Percentiles rank a stretch among this genome's conserved stretches.
Evolutionary conservation across 306 rosid genomes (phyloP).

Genomic region (Crotalaria pallida): DNA sequence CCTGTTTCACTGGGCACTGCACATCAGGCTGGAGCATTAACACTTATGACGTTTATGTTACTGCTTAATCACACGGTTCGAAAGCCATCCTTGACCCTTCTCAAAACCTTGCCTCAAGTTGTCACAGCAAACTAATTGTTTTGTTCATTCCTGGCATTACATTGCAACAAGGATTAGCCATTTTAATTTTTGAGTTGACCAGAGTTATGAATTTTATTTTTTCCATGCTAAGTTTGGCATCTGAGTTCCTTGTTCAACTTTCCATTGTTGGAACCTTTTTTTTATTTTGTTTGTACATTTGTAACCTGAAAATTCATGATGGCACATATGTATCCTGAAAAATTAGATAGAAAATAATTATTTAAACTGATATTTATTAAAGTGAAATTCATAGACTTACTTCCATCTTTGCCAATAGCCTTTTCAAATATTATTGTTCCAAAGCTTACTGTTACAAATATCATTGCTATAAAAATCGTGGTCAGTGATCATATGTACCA

Average conservation of each 20-base stretch:
- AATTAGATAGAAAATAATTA: background rate
- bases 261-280: background rate
- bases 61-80: slow-evolving; percentile 72
- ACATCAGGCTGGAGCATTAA: slow-evolving; percentile 89
- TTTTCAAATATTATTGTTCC: too few species aligned
- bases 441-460: too few species aligned
- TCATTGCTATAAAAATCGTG: background rate
- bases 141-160: background rate
- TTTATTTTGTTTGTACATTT: slow-evolving; percentile 5
- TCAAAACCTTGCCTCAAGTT: slow-evolving; percentile 67
- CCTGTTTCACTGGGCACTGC: slow-evolving; percentile 79
- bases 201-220: too few species aligned
- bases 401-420: too few species aligned
- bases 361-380: background rate
- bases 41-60: slow-evolving; percentile 62
- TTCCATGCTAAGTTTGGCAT: too few species aligned
- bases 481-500: background rate
- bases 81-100: slow-evolving; percentile 62
- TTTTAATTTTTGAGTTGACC: too few species aligned
- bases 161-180: background rate
- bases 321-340: slow-evolving; percentile 1
- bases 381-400: too few species aligned
- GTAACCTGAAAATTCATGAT: slow-evolving; percentile 9
- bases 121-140: slow-evolving; percentile 36
- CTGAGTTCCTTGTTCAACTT: slow-evolving; percentile 19